A percentile compares a stretch with the other conserved stretches of the same genome.
phyloP scores from a whole-genome alignment of 106 monocot species.

The Narthecium ossifragum region DNA sequence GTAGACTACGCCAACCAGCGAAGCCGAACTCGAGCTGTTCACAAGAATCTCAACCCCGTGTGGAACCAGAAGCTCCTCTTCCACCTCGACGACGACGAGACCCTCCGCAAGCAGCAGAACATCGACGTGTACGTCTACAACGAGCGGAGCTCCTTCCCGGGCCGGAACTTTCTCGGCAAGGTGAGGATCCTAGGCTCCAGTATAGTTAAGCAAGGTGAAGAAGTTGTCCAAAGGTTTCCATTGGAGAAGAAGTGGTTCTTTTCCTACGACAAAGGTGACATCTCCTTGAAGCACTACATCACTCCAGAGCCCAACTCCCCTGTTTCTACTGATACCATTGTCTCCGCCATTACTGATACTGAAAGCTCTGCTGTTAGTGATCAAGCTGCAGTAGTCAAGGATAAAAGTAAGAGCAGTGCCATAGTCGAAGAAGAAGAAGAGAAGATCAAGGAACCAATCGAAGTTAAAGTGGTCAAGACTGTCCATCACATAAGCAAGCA shows the following conservation, averaged over 20 bases:
- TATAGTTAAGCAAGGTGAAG: constrained; percentile 25
- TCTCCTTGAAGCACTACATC: constrained; percentile 36
- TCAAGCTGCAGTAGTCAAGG: background rate
- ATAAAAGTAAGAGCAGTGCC: too few relatives aligned
- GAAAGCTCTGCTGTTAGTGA: background rate
- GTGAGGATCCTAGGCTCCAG: constrained; percentile 21
- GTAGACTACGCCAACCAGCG: constrained; percentile 47
- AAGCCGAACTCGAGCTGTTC: constrained; percentile 19
- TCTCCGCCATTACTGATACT: background rate
- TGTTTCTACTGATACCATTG: constrained; percentile 1
- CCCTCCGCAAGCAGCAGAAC: constrained; percentile 4
- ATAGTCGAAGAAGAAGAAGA: constrained; percentile 14
- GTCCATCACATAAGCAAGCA: constrained; percentile 23
- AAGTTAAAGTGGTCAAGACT: constrained; percentile 14
- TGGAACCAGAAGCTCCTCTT: constrained; percentile 60
- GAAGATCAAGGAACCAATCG: background rate
- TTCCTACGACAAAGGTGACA: constrained; percentile 33
- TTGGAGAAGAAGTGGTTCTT: constrained; percentile 54
- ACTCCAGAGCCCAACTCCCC: constrained; percentile 12
- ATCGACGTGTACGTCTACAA: constrained; percentile 41
- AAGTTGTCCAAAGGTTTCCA: constrained; percentile 22
- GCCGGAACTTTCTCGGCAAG: constrained; percentile 48
- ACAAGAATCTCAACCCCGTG: constrained; percentile 37
- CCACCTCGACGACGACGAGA: constrained; percentile 17
- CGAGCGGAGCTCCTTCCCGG: constrained; percentile 29